These are phyloP conservation scores for Asterella californica DNA, from an alignment of 225 moss, liverwort and hornwort species.

Conservation along the genomic window DNA sequence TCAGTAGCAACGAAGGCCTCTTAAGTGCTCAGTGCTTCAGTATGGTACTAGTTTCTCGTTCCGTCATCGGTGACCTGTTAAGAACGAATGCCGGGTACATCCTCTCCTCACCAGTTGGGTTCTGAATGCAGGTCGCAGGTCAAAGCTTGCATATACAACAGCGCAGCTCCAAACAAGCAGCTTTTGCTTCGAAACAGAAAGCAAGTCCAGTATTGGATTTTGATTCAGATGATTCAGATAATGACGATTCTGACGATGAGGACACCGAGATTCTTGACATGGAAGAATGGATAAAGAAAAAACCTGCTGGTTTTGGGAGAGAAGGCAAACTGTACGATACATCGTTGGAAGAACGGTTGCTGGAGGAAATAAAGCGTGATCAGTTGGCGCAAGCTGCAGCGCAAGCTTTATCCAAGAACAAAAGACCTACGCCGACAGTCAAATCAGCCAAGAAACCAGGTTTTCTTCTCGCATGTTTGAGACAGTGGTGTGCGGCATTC, in stretches of 20 bases:
- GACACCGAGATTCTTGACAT: conserved; percentile 49
- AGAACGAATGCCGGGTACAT: neutral
- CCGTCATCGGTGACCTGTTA: neutral
- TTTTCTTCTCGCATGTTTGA: neutral
- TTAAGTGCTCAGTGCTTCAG: neutral
- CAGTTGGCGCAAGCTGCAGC: conserved; percentile 49
- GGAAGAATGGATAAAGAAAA: conserved; percentile 72
- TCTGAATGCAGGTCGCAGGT: neutral
- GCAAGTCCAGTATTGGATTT: conserved; percentile 4
- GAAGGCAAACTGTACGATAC: conserved; percentile 46
- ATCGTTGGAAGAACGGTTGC: conserved; percentile 64
- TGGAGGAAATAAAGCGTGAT: conserved; percentile 62
- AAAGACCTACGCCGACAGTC: conserved; percentile 6
- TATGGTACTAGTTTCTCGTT: neutral
- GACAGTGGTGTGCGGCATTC: neutral
- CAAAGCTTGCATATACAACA: neutral
- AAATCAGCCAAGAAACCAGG: conserved; percentile 10
- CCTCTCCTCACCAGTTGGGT: neutral
- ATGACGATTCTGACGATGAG: conserved; percentile 40
- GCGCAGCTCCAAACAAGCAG: neutral
- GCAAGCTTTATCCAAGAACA: conserved; percentile 11
- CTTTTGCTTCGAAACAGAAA: conserved; percentile 18
- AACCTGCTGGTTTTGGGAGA: conserved; percentile 83
- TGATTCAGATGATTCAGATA: conserved; percentile 14
- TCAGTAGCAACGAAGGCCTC: too few species aligned